These are phyloP conservation scores for Calophaca sinica DNA, from an alignment of 306 rosid genomes.

Conservation along the genomic window DNA sequence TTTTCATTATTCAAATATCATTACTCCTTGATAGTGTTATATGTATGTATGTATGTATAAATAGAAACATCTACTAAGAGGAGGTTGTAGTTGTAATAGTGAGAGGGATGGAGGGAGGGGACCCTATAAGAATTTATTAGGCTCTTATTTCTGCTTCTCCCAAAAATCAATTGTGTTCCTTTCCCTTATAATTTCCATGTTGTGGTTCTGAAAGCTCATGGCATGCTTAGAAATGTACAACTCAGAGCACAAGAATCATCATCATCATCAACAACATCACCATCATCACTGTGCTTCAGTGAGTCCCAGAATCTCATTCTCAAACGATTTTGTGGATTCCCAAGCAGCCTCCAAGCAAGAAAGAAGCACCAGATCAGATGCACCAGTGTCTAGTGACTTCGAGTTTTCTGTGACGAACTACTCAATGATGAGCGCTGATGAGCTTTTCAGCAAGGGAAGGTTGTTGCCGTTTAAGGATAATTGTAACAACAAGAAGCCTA, in stretches of 20 bases:
- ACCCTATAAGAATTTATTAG: conserved; percentile 49
- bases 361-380: conserved; percentile 54
- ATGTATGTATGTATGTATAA: conserved; percentile 49
- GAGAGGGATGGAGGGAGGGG: conserved; percentile 35
- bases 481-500: conserved; percentile 50
- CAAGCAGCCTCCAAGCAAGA: conserved; percentile 58
- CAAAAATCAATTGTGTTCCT: not conserved
- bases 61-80: conserved; percentile 47
- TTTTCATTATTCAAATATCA: too few species aligned
- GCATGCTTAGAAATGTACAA: conserved; percentile 91
- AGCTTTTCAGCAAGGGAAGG: conserved; percentile 89
- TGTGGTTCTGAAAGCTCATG: conserved; percentile 63
- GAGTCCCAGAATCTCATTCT: conserved; percentile 93
- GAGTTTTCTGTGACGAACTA: conserved; percentile 74
- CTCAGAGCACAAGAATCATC: conserved; percentile 59
- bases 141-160: conserved; percentile 17
- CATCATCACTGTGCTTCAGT: conserved; percentile 55
- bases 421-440: conserved; percentile 89
- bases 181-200: conserved; percentile 31
- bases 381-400: conserved; percentile 71
- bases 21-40: too few species aligned
- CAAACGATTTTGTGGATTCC: conserved; percentile 80
- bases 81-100: conserved; percentile 34
- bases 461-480: conserved; percentile 72
- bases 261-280: not conserved